Conservation (phyloP, 2,329 filamentous ascomycete genomes). For the Geoglossum cookeanum region DNA sequence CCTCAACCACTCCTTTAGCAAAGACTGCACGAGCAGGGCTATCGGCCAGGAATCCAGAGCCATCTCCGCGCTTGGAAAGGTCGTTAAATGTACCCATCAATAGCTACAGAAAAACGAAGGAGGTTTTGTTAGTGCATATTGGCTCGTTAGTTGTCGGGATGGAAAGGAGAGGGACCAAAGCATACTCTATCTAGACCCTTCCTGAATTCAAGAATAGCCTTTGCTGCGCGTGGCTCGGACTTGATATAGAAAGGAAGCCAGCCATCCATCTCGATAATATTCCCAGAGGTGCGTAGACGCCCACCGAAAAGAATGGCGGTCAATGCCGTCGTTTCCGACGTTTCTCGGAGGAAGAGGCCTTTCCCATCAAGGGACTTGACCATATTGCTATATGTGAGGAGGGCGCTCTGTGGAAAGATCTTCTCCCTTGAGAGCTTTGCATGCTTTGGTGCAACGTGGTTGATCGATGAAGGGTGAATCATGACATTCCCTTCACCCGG, state of each 20-base stretch:
- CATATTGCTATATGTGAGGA: constrained; percentile 8
- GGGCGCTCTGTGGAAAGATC: neutral
- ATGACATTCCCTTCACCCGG: constrained; percentile 12
- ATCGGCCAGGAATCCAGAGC: too few relatives aligned
- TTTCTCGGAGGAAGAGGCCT: constrained; percentile 13
- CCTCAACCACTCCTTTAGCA: too few relatives aligned
- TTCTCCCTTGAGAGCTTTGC: too few relatives aligned
- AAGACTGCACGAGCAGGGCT: too few relatives aligned
- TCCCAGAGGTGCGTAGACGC: neutral
- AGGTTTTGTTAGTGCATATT: neutral
- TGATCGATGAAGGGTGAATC: constrained; percentile 15
- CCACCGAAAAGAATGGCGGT: constrained; percentile 17
- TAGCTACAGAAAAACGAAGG: neutral
- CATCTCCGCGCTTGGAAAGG: too few relatives aligned
- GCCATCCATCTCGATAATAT: constrained; percentile 1
- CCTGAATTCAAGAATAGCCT: constrained; percentile 4
- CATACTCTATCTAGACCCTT: constrained; percentile 5
- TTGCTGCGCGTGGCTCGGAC: neutral
- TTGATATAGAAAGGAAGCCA: constrained; percentile 5
- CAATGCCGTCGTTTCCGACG: constrained; percentile 13
- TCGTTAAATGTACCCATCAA: neutral
- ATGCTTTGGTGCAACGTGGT: constrained; percentile 6
- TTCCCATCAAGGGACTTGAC: constrained; percentile 1
- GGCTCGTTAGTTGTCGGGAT: neutral
- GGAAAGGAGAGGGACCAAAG: neutral